Conservation (phyloP, 1,139 yeast species). For the Debaryomycetaceae sp. region DNA sequence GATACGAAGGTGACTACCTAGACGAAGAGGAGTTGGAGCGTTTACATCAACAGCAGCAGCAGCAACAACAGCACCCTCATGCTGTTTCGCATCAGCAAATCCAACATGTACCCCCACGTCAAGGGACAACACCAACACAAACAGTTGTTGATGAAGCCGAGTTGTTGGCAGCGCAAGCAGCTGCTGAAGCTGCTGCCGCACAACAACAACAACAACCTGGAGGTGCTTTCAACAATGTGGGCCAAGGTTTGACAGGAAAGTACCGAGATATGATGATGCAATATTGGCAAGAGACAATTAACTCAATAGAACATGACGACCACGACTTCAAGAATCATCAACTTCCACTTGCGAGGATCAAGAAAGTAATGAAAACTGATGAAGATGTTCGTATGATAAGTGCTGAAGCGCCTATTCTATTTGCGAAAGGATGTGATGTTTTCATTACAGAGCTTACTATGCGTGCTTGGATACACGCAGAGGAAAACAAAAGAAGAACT, state of each 20-base stretch:
- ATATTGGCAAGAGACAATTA: conserved; percentile 95
- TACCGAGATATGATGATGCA: conserved; percentile 88
- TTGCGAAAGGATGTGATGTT: conserved; percentile 96
- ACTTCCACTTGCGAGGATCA: conserved; percentile 89
- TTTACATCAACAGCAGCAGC: conserved; percentile 7
- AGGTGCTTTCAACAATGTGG: conserved; percentile 88
- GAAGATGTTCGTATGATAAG: conserved; percentile 96
- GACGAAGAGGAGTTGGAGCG: conserved; percentile 9
- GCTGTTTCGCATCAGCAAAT: conserved; percentile 2
- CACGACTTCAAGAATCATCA: conserved; percentile 94
- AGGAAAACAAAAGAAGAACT: conserved; percentile 90
- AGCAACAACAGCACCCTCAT: neutral
- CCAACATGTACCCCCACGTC: conserved; percentile 2
- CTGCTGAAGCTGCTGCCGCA: conserved; percentile 49
- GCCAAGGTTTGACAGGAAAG: conserved; percentile 83
- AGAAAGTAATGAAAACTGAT: conserved; percentile 96
- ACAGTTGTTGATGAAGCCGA: conserved; percentile 34
- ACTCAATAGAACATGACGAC: conserved; percentile 82
- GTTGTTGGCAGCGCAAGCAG: conserved; percentile 43
- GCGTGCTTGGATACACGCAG: conserved; percentile 99
- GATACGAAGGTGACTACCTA: conserved; percentile 10
- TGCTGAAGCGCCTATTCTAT: conserved; percentile 95
- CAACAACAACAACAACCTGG: conserved; percentile 46
- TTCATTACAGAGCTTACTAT: conserved; percentile 94
- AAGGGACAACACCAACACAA: conserved; percentile 12